Percentiles rank a stretch among this genome's conserved stretches.
Evolutionary conservation across 1,284 basidiomycete genomes (phyloP).

Genomic region (Sporisorium scitamineum): DNA sequence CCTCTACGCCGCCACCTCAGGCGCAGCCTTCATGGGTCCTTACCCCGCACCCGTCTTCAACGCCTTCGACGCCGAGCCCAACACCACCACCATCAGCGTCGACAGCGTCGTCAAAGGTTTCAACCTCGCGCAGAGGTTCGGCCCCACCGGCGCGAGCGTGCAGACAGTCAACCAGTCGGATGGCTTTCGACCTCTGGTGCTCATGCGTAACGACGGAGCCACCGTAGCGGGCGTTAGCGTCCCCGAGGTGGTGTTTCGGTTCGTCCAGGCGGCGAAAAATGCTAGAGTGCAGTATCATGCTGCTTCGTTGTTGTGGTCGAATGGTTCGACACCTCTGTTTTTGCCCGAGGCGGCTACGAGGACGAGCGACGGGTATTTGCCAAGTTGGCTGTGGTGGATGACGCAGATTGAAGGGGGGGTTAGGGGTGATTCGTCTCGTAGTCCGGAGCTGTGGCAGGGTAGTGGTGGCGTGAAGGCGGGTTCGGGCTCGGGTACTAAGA

Average conservation of each 20-base stretch:
- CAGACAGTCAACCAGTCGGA: constrained; percentile 18
- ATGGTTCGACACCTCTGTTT: constrained; percentile 16
- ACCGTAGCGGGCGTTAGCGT: constrained; percentile 34
- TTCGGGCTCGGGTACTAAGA: background rate
- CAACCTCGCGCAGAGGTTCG: constrained; percentile 29
- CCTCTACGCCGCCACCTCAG: constrained; percentile 26
- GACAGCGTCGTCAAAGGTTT: constrained; percentile 36
- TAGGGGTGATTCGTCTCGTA: constrained; percentile 24
- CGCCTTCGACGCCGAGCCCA: constrained; percentile 30
- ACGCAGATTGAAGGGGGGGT: constrained; percentile 28
- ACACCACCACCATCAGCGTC: constrained; percentile 17
- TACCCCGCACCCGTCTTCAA: constrained; percentile 37
- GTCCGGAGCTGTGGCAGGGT: constrained; percentile 39
- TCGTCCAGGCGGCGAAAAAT: constrained; percentile 38
- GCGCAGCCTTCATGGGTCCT: constrained; percentile 31
- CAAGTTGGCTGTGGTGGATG: constrained; percentile 46
- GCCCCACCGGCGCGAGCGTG: constrained; percentile 8
- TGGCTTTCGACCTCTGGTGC: constrained; percentile 44
- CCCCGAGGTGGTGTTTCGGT: constrained; percentile 38
- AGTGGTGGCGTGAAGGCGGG: background rate
- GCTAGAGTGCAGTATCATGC: constrained; percentile 34
- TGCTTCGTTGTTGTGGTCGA: background rate
- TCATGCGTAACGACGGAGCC: constrained; percentile 50
- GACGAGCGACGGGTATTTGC: constrained; percentile 32
- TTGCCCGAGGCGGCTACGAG: constrained; percentile 21